Evolutionary conservation across 768 basidiomycete genomes (phyloP), one percentile per base, ranked within the genome.

Genomic region (Polyporus arcularius): DNA sequence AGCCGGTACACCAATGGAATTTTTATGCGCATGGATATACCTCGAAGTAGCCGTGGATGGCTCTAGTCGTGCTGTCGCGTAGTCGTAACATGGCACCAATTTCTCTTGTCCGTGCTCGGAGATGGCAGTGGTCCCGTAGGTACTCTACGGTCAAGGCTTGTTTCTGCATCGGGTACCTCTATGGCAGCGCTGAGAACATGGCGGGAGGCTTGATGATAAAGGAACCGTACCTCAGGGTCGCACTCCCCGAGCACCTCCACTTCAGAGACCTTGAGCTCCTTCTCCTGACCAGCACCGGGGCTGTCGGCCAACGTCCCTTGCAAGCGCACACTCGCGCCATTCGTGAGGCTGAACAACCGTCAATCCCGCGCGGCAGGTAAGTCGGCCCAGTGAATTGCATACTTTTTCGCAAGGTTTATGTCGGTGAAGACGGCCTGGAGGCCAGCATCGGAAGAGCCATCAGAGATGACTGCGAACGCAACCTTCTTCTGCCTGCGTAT

Each of bases 121-220:
- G 73, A 76, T 98, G 95, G 4, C 86, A 85, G 68, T 96, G 81
- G 60, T 95, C 90, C 8, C 96, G 84, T 32, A 97, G 81, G 68
- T 92, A 89, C 62, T 94, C 89, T 2, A 82, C 74, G 2, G 91
- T 85, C 11, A 94, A 80, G 31, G 85, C 74, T 73, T 98, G 87
- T 72, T 97, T 98, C 74, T 96, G 96, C 53, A 97, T 94, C 0
- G 94, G 94, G 73, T 96, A 98, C 48, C 75, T 76, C 94, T 94
- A 56, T 26, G 6, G 43, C 40, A 70, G 70, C 12, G 16, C 14
- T 48, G 28, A 15, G 21, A 48, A 14, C 2, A 5, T 26, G 5
- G 5, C 15, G 14, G 9, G 18, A 11, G 15, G 42, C 15, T 11
- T 6, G 3, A 30, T 74, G 68, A 11, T 57, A 7, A 40, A 9